Percentiles rank a stretch among this genome's conserved stretches.
Evolutionary conservation across 352 stramenopile species (phyloP).

Genomic region (Phytophthora crassamura): DNA sequence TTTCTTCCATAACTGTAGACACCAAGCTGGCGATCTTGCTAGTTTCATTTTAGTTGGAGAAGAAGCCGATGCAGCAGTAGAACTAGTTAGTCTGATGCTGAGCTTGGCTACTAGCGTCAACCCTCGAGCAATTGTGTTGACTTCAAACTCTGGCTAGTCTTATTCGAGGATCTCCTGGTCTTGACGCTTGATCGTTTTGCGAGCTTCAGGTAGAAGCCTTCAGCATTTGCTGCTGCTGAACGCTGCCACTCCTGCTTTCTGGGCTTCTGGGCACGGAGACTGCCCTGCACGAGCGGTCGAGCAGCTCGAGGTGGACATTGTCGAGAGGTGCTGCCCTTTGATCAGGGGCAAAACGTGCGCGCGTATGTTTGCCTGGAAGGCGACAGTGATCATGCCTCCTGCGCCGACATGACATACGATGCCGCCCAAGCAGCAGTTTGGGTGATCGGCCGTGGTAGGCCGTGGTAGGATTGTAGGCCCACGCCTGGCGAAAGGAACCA

Average conservation of each 20-base stretch:
- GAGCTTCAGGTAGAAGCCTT: background rate
- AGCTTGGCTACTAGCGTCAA: too few relatives aligned
- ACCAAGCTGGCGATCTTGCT: background rate
- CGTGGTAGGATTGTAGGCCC: background rate
- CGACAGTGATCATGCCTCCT: slow-evolving; percentile 7
- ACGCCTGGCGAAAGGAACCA: slow-evolving; percentile 14
- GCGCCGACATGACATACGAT: slow-evolving; percentile 9
- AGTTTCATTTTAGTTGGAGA: too few relatives aligned
- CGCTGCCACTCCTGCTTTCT: slow-evolving; percentile 6
- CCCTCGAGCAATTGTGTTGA: too few relatives aligned
- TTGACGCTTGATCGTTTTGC: background rate
- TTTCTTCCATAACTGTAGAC: background rate
- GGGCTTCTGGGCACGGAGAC: slow-evolving; percentile 3
- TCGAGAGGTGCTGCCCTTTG: slow-evolving; percentile 3
- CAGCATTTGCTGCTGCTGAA: background rate
- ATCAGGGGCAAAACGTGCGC: background rate
- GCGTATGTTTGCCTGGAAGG: slow-evolving; percentile 29
- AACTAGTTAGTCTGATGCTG: too few relatives aligned
- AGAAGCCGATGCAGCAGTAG: too few relatives aligned
- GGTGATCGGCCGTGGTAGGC: slow-evolving; percentile 1
- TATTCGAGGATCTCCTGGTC: too few relatives aligned
- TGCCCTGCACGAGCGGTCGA: too few relatives aligned
- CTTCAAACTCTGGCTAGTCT: too few relatives aligned
- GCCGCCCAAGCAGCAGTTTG: slow-evolving; percentile 25
- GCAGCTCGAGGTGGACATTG: background rate